Base-by-base conservation (phyloP, 2,329 filamentous ascomycete genomes). In the Talaromyces funiculosus region DNA sequence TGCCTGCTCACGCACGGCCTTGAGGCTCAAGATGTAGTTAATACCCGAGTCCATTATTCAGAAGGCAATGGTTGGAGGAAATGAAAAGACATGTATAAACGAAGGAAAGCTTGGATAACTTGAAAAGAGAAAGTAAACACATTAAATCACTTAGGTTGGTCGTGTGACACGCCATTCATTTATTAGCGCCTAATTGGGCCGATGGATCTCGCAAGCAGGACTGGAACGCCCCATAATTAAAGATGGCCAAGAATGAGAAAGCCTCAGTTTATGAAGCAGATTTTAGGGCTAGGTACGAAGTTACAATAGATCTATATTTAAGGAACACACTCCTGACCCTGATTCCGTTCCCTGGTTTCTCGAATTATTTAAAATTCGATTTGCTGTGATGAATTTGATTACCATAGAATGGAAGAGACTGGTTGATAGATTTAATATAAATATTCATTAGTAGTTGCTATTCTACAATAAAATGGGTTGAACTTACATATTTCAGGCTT, bases 41-140 rank as follows among this genome's bases (percentile, higher is more conserved):
- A 58, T 71, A n/a, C 45, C 38, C 6, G 54, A 6, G 12, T 43
- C 38, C 51, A 54, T 54, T 6, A n/a, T 6, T 29, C 29, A 16
- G n/a, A 47, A 7, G 5, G 9, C 4, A n/a, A 29, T 2, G n/a
- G 14, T 2, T 9, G 3, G 4, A 47, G 12, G 12, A 33, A 33
- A 10, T 8, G 8, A 10, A 33, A 33, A 10, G 31, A 2, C n/a
- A n/a, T n/a, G n/a, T n/a, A n/a, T n/a, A n/a, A n/a, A n/a, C n/a
- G n/a, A n/a, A n/a, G n/a, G n/a, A n/a, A 10, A 40, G 37, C 2
- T 20, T 18, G 6, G n/a, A 40, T 2, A 43, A 14, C 18, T 33
- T 33, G 31, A 12, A 10, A 33, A 33, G 9, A 7, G 14, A 14
- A 24, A 26, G 22, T 7, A 45, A 22, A 45, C 22, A 12, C 22